Evolutionary conservation across 1,284 basidiomycete genomes (phyloP).

Genomic region (Sporisorium scitamineum): DNA sequence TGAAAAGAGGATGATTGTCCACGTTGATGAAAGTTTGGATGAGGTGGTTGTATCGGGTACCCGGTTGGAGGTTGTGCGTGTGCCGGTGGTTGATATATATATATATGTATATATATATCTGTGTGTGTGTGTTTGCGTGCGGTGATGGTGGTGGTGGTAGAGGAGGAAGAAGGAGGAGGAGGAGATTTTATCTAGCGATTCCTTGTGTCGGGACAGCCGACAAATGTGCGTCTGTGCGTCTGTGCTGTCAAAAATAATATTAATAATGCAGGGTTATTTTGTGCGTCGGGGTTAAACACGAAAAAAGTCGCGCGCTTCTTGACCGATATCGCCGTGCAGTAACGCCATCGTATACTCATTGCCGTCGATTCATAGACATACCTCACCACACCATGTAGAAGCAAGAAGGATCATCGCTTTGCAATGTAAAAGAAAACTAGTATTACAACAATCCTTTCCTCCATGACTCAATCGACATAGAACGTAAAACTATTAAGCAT

Average conservation of each 20-base stretch:
- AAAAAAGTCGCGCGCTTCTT: too few relatives aligned
- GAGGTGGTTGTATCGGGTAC: not conserved
- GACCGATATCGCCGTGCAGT: slow-evolving; percentile 7
- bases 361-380: too few relatives aligned
- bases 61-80: not conserved
- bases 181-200: too few relatives aligned
- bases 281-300: not conserved
- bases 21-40: not conserved
- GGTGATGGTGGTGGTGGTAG: not conserved
- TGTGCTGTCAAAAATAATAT: too few relatives aligned
- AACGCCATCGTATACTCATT: too few relatives aligned
- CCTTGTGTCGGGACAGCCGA: too few relatives aligned
- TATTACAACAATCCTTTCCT: not conserved
- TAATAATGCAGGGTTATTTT: too few relatives aligned
- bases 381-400: not conserved
- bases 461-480: slow-evolving; percentile 25
- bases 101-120: not conserved
- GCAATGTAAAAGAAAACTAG: not conserved
- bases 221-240: not conserved
- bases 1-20: slow-evolving; percentile 2
- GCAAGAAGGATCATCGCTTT: not conserved
- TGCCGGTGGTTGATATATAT: not conserved
- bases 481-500: slow-evolving; percentile 39
- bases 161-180: not conserved
- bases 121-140: not conserved